Conservation (phyloP, 257 asterid species). For the Solanum chilense region DNA sequence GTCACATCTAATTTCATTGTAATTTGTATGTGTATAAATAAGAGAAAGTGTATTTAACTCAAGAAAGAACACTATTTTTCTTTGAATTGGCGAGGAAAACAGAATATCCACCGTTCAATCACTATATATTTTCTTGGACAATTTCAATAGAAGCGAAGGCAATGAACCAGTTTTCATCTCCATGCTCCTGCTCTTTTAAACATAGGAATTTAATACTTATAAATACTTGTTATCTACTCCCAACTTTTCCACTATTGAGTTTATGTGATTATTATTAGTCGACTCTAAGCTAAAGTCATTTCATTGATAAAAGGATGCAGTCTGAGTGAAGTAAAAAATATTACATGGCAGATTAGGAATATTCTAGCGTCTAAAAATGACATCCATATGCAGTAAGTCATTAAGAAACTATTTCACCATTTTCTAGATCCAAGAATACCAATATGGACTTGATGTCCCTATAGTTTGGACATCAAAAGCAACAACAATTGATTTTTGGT, state of each 20-base stretch:
- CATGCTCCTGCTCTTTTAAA: not conserved
- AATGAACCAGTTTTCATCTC: not conserved
- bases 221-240: not conserved
- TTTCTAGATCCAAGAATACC: no score
- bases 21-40: not conserved
- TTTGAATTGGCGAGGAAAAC: not conserved
- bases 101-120: not conserved
- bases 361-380: no score
- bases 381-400: no score
- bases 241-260: no score
- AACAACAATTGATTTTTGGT: no score
- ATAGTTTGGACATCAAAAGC: no score
- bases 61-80: not conserved
- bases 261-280: not conserved
- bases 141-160: not conserved
- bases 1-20: not conserved
- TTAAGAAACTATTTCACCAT: no score
- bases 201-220: not conserved
- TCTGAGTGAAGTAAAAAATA: no score
- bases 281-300: not conserved
- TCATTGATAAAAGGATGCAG: no score
- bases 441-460: no score
- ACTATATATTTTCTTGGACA: not conserved
- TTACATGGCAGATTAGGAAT: no score
- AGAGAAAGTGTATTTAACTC: not conserved